phyloP scores from a whole-genome alignment of 2,329 filamentous ascomycete species.

The Trichoderma cornu-damae region DNA sequence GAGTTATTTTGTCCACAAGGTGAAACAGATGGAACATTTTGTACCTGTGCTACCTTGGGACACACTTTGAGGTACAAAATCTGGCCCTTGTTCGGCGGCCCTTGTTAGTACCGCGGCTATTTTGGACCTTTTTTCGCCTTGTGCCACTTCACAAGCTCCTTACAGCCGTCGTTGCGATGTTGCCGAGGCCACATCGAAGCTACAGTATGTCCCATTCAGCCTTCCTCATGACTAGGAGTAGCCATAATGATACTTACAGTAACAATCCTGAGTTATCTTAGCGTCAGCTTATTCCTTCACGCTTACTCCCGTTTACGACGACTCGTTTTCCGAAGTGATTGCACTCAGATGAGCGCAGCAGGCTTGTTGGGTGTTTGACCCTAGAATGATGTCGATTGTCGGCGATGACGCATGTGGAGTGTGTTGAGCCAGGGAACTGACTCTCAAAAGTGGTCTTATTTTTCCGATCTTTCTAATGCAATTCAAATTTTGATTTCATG shows the following conservation, averaged over 20 bases:
- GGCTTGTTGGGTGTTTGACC: neutral
- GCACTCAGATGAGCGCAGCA: neutral
- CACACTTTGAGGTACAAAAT: too few relatives aligned
- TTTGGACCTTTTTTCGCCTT: neutral
- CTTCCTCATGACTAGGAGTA: neutral
- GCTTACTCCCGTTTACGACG: neutral
- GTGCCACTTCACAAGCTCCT: too few relatives aligned
- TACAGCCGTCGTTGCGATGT: too few relatives aligned
- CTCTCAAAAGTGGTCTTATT: neutral
- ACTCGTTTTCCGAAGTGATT: neutral
- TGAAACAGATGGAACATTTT: too few relatives aligned
- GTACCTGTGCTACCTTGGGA: too few relatives aligned
- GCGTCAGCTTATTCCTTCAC: neutral
- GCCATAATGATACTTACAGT: neutral
- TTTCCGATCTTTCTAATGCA: neutral
- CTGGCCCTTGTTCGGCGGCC: too few relatives aligned
- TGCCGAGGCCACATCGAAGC: neutral
- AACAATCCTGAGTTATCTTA: neutral
- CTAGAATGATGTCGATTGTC: neutral
- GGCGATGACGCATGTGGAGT: neutral
- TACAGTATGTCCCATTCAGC: neutral
- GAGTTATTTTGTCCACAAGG: too few relatives aligned
- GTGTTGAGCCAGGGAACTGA: neutral
- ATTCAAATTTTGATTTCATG: neutral
- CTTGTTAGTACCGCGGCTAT: too few relatives aligned